Evolutionary conservation across 2,329 filamentous ascomycete species (phyloP), one percentile per base, ranked within the genome.

Genomic region (Fusarium praegraminearum): DNA sequence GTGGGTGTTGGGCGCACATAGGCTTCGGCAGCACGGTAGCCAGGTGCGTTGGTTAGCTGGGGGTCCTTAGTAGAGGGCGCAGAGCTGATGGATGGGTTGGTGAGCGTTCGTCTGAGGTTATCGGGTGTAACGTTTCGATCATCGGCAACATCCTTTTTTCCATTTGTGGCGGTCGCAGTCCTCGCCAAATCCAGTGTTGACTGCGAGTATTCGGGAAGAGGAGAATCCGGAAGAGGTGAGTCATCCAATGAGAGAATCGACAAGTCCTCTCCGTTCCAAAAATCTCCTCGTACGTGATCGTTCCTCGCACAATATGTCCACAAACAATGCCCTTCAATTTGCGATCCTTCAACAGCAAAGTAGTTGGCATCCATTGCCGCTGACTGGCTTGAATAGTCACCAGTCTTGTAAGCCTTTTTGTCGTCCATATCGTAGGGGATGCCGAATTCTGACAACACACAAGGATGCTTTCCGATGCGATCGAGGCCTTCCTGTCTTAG

Each of bases 391-490:
- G 92, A 91, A 80, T 97, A 99, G 79, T 99, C 93, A 10, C 97
- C 96, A 8, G 93, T 97, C 80, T 93, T 93, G 81, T 99, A 99
- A 1, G 96, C 96, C 76, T 96, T 86, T 80, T 97, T 94, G 71
- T 97, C 90, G 76, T 99, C 95, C 97, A 99, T 98, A 77, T 99
- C 96, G 77, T 97, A 99, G 0, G 96, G 96, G 62, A 99, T 98
- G 10, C 96, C 96, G 75, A 98, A 98, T 77, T 99, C 96, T 1
- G 93, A 97, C 78, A 98, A 89, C 7, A 99, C 81, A 73, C 94
- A 93, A 0, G 96, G 96, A 73, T 97, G 94, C 24, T 92, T 89
- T 22, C 96, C 96, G 84, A 94, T 93, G 62, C 93, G 90, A 57
- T 97, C 91, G n/a, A 91, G 81, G 1, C 95, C 97, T 80, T 99